A percentile compares a stretch with the other conserved stretches of the same genome.
These are phyloP conservation scores for Leccinum solheimii DNA, from an alignment of 1,284 basidiomycete genomes.

Conservation along the genomic window DNA sequence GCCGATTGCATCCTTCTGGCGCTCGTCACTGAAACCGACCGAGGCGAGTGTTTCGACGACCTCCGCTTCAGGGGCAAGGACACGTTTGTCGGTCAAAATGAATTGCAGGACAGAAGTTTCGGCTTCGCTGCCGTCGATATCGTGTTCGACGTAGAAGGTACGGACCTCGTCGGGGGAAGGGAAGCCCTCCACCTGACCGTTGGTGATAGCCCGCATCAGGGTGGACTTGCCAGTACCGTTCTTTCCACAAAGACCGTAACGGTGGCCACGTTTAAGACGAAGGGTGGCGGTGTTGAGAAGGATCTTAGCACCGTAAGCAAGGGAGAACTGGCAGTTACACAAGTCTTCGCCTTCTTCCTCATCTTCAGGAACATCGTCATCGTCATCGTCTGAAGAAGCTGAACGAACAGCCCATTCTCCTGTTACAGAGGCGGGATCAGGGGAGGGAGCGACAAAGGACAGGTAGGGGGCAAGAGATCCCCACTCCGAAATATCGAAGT, in stretches of 20 bases:
- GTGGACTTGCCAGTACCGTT: slow-evolving; percentile 93
- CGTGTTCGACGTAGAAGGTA: slow-evolving; percentile 99
- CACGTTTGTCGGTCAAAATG: slow-evolving; percentile 85
- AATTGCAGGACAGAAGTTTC: slow-evolving; percentile 90
- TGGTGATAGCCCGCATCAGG: slow-evolving; percentile 95
- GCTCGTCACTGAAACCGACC: slow-evolving; percentile 89
- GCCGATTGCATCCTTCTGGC: slow-evolving; percentile 85
- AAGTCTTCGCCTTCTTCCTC: slow-evolving; percentile 78
- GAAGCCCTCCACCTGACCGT: slow-evolving; percentile 97
- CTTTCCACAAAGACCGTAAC: slow-evolving; percentile 88
- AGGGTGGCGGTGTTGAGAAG: slow-evolving; percentile 94
- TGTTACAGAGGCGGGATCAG: slow-evolving; percentile 69
- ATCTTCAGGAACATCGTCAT: slow-evolving; percentile 74
- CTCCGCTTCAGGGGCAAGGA: slow-evolving; percentile 73
- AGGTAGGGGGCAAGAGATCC: slow-evolving; percentile 81
- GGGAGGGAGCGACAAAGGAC: slow-evolving; percentile 62
- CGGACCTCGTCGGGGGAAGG: slow-evolving; percentile 94
- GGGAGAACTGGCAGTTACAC: slow-evolving; percentile 97
- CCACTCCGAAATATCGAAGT: slow-evolving; percentile 91
- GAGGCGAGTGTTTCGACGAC: slow-evolving; percentile 79
- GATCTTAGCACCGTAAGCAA: slow-evolving; percentile 99
- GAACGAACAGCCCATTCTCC: slow-evolving; percentile 90
- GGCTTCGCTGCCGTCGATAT: slow-evolving; percentile 94
- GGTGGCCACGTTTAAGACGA: slow-evolving; percentile 97
- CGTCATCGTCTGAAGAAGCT: slow-evolving; percentile 76